Percentiles rank a stretch among this genome's conserved stretches.
phyloP scores from a whole-genome alignment of 768 basidiomycete species.

The Omphalotus guepiniiformis region DNA sequence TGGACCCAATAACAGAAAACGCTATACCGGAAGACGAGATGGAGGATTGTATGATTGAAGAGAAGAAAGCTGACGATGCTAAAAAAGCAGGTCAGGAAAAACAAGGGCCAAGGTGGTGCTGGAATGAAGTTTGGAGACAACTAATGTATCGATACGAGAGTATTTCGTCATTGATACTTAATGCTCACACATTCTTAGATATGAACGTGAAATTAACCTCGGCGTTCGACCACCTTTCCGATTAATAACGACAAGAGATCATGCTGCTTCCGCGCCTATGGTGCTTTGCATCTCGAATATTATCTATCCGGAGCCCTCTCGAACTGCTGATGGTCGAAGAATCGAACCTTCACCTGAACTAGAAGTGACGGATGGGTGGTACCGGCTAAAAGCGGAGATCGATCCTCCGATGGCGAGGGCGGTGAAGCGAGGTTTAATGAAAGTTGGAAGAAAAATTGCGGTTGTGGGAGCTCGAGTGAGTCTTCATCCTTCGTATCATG shows the following conservation, averaged over 20 bases:
- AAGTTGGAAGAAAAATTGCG: conserved; percentile 79
- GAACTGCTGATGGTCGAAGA: conserved; percentile 33
- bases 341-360: conserved; percentile 51
- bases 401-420: conserved; percentile 75
- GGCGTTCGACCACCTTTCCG: conserved; percentile 81
- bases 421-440: conserved; percentile 57
- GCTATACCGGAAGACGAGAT: too few species aligned
- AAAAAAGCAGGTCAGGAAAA: background rate
- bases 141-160: conserved; percentile 77
- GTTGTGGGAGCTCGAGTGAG: conserved; percentile 71
- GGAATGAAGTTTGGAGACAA: conserved; percentile 77
- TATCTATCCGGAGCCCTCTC: conserved; percentile 40
- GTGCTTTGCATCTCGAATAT: conserved; percentile 81
- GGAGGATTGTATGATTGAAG: too few species aligned
- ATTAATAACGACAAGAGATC: conserved; percentile 79
- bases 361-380: conserved; percentile 99
- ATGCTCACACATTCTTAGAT: conserved; percentile 42
- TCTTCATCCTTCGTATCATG: background rate
- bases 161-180: background rate
- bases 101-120: conserved; percentile 61
- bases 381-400: conserved; percentile 70
- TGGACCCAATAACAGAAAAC: conserved; percentile 60
- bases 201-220: conserved; percentile 79
- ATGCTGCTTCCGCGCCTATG: conserved; percentile 74
- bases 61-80: too few species aligned